These are phyloP conservation scores for Beauveria caledonica DNA, from an alignment of 2,329 filamentous ascomycete species.

Conservation along the genomic window DNA sequence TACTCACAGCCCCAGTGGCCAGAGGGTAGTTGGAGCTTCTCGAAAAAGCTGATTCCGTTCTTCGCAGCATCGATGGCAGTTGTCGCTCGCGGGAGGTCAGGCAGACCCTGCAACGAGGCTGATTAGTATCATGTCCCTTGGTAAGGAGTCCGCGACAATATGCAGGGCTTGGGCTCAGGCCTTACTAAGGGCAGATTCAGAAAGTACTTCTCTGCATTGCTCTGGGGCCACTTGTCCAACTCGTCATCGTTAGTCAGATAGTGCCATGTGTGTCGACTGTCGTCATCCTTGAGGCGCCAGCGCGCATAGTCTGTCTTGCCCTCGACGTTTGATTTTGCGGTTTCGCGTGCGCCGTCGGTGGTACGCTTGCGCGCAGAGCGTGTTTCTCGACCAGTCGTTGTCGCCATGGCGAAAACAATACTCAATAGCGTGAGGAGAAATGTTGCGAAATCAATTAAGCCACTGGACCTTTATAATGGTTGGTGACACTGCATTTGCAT, in stretches of 20 bases:
- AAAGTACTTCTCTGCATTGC: constrained; percentile 80
- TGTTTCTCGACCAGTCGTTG: constrained; percentile 22
- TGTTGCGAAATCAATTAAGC: not conserved
- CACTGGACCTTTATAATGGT: constrained; percentile 9
- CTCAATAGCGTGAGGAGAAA: not conserved
- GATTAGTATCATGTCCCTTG: constrained; percentile 1
- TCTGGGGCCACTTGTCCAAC: constrained; percentile 73
- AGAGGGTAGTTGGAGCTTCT: constrained; percentile 75
- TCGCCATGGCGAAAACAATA: constrained; percentile 18
- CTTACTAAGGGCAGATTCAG: constrained; percentile 70
- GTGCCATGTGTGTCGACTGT: constrained; percentile 86
- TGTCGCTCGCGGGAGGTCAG: constrained; percentile 59
- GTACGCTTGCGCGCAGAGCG: constrained; percentile 35
- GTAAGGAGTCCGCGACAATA: not conserved
- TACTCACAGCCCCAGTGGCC: constrained; percentile 98
- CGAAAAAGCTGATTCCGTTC: constrained; percentile 84
- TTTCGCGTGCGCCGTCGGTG: constrained; percentile 27
- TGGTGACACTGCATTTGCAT: not conserved
- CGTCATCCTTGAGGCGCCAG: constrained; percentile 80
- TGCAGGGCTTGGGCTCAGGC: not conserved
- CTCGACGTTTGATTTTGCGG: constrained; percentile 40
- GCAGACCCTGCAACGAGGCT: constrained; percentile 52
- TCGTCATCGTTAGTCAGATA: constrained; percentile 72
- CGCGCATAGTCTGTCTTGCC: constrained; percentile 67
- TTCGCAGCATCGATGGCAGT: constrained; percentile 68